Evolutionary conservation across 2,329 filamentous ascomycete genomes (phyloP).

Genomic region (Stachybotrys chartarum): DNA sequence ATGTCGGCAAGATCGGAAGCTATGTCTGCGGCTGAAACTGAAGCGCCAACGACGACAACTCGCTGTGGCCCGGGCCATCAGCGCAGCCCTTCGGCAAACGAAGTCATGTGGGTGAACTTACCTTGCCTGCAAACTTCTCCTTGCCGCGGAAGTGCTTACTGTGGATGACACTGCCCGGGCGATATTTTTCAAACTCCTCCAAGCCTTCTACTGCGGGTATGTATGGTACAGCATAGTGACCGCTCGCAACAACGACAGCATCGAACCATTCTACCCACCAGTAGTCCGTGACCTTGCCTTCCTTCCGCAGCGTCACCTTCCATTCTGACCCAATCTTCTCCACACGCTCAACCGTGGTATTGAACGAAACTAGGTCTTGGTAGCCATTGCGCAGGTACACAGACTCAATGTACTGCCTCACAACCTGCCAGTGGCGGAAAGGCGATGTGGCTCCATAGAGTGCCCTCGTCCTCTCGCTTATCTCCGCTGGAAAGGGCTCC

Average conservation of each 20-base stretch:
- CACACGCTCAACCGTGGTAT: constrained; percentile 54
- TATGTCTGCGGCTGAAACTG: constrained; percentile 58
- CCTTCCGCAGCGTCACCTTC: constrained; percentile 40
- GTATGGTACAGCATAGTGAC: constrained; percentile 54
- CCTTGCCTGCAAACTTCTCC: constrained; percentile 37
- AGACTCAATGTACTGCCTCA: constrained; percentile 45
- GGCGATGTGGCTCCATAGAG: constrained; percentile 50
- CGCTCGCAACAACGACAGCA: constrained; percentile 52
- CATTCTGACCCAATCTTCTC: constrained; percentile 43
- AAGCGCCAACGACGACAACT: constrained; percentile 56
- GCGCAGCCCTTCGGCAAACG: background rate
- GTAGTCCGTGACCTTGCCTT: constrained; percentile 34
- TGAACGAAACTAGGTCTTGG: constrained; percentile 42
- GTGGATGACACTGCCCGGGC: constrained; percentile 45
- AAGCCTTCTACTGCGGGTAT: constrained; percentile 42
- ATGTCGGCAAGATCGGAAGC: constrained; percentile 42
- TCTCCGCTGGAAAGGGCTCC: constrained; percentile 40
- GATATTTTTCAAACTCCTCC: constrained; percentile 33
- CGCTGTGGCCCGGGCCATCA: constrained; percentile 24
- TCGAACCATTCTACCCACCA: constrained; percentile 61
- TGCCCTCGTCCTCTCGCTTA: constrained; percentile 19
- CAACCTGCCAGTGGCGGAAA: constrained; percentile 53
- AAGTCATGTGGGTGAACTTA: constrained; percentile 12
- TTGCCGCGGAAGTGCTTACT: constrained; percentile 46
- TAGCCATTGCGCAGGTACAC: constrained; percentile 48